These are phyloP conservation scores for Thalassiosira livingstoniorum DNA, from an alignment of 352 stramenopile species.

Conservation along the genomic window DNA sequence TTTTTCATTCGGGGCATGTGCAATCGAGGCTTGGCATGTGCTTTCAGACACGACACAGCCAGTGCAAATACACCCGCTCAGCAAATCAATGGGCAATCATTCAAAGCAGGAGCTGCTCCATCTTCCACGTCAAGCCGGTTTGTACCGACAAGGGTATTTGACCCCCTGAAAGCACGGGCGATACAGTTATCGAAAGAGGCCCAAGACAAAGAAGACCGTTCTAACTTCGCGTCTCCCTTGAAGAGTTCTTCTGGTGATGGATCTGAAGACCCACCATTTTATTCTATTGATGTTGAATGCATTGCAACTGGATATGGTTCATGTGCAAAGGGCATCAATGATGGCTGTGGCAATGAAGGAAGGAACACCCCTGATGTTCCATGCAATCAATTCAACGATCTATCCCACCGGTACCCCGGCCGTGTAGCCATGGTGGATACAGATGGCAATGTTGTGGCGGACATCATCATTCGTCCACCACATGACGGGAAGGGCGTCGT, in stretches of 20 bases:
- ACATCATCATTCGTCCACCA: constrained; percentile 88
- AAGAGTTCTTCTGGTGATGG: constrained; percentile 5
- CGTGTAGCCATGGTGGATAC: constrained; percentile 91
- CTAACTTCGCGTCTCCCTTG: constrained; percentile 16
- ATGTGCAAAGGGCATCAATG: constrained; percentile 59
- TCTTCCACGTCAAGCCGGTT: not conserved
- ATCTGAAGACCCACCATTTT: constrained; percentile 78
- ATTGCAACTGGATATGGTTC: constrained; percentile 88
- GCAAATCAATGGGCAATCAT: not conserved
- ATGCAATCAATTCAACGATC: constrained; percentile 40
- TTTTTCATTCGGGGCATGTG: constrained; percentile 51
- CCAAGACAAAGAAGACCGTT: constrained; percentile 58
- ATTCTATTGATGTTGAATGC: constrained; percentile 93
- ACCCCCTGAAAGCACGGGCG: constrained; percentile 50
- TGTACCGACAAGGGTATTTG: constrained; percentile 34
- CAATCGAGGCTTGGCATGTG: constrained; percentile 33
- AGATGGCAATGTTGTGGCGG: constrained; percentile 88
- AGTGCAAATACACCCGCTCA: not conserved
- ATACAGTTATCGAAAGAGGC: constrained; percentile 51
- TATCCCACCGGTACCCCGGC: constrained; percentile 89
- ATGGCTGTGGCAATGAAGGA: constrained; percentile 51
- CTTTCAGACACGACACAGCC: constrained; percentile 44
- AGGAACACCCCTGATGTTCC: constrained; percentile 22
- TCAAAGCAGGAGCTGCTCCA: not conserved
- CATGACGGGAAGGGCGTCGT: constrained; percentile 66